Evolutionary conservation across 495 filamentous ascomycete genomes (phyloP).

Genomic region (Hypoxylon crocopeplum): DNA sequence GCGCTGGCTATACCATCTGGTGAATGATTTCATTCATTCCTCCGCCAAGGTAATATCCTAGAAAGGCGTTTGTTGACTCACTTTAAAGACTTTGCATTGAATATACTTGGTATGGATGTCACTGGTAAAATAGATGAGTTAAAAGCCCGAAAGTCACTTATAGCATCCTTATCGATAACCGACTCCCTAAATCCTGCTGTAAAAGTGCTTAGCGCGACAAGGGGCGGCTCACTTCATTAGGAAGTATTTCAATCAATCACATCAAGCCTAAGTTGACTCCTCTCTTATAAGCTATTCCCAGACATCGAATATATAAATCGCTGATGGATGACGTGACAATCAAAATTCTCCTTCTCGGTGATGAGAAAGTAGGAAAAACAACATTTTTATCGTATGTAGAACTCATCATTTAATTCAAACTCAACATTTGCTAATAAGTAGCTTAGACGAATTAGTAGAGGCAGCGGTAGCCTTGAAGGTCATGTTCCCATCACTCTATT

Average conservation of each 20-base stretch:
- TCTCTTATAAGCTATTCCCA: too few species aligned
- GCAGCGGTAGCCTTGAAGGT: constrained; percentile 46
- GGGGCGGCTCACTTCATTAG: too few species aligned
- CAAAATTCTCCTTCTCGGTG: constrained; percentile 79
- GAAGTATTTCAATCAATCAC: too few species aligned
- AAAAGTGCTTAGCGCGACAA: constrained; percentile 9
- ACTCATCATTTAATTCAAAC: not conserved
- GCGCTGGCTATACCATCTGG: constrained; percentile 28
- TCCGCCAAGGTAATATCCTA: not conserved
- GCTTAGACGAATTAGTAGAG: constrained; percentile 56
- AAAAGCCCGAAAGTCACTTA: too few species aligned
- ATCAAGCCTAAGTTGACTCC: too few species aligned
- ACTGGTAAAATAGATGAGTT: too few species aligned
- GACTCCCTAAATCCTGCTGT: constrained; percentile 14
- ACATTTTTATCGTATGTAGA: constrained; percentile 84
- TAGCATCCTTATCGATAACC: constrained; percentile 31
- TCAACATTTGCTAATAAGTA: constrained; percentile 14
- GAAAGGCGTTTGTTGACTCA: not conserved
- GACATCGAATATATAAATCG: not conserved
- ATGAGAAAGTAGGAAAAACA: constrained; percentile 81
- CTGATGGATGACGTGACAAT: constrained; percentile 58
- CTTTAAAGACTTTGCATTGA: too few species aligned
- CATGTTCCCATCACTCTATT: constrained; percentile 59
- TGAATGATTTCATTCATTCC: constrained; percentile 31
- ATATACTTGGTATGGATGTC: too few species aligned